Conservation (phyloP, 2,329 filamentous ascomycete genomes). For the Alternaria sp. region DNA sequence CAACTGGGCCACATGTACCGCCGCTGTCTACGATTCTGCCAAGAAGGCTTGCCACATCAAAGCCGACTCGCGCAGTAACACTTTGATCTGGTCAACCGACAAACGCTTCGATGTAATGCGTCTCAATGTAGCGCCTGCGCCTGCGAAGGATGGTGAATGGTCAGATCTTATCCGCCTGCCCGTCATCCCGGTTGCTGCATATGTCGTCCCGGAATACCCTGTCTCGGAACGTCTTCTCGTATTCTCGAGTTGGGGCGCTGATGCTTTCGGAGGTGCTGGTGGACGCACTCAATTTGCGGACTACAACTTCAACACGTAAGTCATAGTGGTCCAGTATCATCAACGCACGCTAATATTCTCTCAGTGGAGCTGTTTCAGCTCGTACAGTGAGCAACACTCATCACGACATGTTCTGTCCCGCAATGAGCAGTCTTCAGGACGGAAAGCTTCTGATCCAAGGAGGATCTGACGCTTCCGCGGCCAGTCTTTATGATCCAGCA, state of each 20-base stretch:
- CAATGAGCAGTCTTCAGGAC: slow-evolving; percentile 31
- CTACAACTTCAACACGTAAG: slow-evolving; percentile 34
- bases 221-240: slow-evolving; percentile 26
- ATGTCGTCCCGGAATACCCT: slow-evolving; percentile 34
- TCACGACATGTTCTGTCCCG: slow-evolving; percentile 38
- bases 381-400: slow-evolving; percentile 32
- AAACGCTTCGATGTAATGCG: slow-evolving; percentile 35
- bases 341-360: slow-evolving; percentile 2
- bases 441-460: slow-evolving; percentile 33
- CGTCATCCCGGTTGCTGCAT: slow-evolving; percentile 38
- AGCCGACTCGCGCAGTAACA: slow-evolving; percentile 26
- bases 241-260: slow-evolving; percentile 37
- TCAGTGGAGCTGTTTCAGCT: slow-evolving; percentile 28
- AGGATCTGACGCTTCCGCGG: slow-evolving; percentile 30
- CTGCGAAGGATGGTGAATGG: slow-evolving; percentile 29
- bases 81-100: slow-evolving; percentile 36
- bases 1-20: slow-evolving; percentile 21
- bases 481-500: slow-evolving; percentile 29
- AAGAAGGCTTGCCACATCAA: slow-evolving; percentile 31
- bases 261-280: slow-evolving; percentile 33
- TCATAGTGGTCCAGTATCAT: background rate
- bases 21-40: slow-evolving; percentile 30
- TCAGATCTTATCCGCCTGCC: slow-evolving; percentile 34
- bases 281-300: slow-evolving; percentile 33
- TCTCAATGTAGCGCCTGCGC: slow-evolving; percentile 15